Base-by-base conservation (phyloP, 768 basidiomycete genomes). In the Russula olivacea region DNA sequence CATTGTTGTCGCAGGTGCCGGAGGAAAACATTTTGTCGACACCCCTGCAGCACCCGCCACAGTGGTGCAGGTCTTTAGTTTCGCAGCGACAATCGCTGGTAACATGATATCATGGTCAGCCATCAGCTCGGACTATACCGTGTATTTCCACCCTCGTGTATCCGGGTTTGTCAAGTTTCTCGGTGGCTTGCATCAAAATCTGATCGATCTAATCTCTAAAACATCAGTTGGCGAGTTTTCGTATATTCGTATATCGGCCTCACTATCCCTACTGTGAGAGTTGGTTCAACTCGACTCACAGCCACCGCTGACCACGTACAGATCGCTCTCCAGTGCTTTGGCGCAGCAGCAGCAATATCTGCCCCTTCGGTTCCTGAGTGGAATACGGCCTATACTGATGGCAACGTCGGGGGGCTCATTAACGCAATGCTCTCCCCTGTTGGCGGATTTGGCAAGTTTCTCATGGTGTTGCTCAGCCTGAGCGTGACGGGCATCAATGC, bases 401-500 rank as follows among this genome's bases (percentile, higher is more conserved):
- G 79, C 0, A 84, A 76, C 54, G 78, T 87, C 25, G 88, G 87
- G 32, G 87, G 87, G 0, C 78, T 91, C 11, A 68, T 89, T 17
- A 78, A 76, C 5, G 86, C 84, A 0, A 80, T 88, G 68, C 76
- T 90, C 7, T 74, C 75, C 19, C 90, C 88, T 3, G 74, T 76
- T 1, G 83, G 83, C 1, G 79, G 79, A 34, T 89, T 89, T 72
- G 84, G 88, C 1, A 88, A 88, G 66, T 83, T 89, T 72, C 75
- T 91, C 48, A 77, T 86, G 0, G 87, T 88, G 28, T 70, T 93
- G 59, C 78, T 93, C 66, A 83, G 86, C n/a, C 74, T 94, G 34
- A 86, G 85, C 61, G 84, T 91, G 12, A 84, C 85, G 2, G 88
- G 83, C 4, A 93, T 93, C 74, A 87, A 90, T 51, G 88, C 90